These are phyloP conservation scores for Clarireedia hainanense DNA, from an alignment of 2,329 filamentous ascomycete species.

Conservation along the genomic window DNA sequence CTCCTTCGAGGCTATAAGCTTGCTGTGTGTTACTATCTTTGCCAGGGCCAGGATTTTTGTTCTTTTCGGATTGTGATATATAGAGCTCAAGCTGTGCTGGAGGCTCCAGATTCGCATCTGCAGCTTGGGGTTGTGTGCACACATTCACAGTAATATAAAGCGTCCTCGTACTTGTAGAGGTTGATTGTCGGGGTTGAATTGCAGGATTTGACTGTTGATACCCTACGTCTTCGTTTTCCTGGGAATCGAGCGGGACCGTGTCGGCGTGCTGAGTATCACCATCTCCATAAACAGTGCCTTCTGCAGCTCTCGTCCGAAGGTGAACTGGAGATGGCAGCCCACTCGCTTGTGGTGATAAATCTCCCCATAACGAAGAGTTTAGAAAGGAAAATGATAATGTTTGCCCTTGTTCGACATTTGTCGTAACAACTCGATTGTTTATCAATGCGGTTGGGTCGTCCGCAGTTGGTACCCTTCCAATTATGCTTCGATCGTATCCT, in stretches of 20 bases:
- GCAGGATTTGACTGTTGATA: neutral
- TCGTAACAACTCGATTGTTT: slow-evolving; percentile 57
- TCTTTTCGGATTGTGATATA: slow-evolving; percentile 57
- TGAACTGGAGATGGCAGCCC: slow-evolving; percentile 30
- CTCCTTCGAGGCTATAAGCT: slow-evolving; percentile 18
- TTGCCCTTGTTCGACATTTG: slow-evolving; percentile 55
- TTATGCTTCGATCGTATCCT: slow-evolving; percentile 52
- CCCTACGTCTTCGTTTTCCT: neutral
- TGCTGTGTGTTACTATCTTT: slow-evolving; percentile 19
- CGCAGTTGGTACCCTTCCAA: slow-evolving; percentile 50
- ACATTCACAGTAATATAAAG: slow-evolving; percentile 82
- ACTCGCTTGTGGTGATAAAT: slow-evolving; percentile 30
- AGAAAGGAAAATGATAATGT: slow-evolving; percentile 59
- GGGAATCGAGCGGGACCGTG: neutral
- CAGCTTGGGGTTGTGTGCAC: slow-evolving; percentile 60
- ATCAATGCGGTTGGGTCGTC: slow-evolving; percentile 38
- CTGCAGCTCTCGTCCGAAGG: slow-evolving; percentile 13
- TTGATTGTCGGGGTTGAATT: slow-evolving; percentile 15
- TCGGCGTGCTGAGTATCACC: slow-evolving; percentile 8
- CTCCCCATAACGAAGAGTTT: slow-evolving; percentile 43
- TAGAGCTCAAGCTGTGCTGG: slow-evolving; percentile 73
- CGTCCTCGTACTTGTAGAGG: slow-evolving; percentile 15
- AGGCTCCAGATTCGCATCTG: slow-evolving; percentile 23
- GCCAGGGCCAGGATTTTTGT: slow-evolving; percentile 57
- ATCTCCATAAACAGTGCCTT: slow-evolving; percentile 12